These are phyloP conservation scores for Penicillium verrucosum DNA, from an alignment of 2,329 filamentous ascomycete genomes.

Conservation along the genomic window DNA sequence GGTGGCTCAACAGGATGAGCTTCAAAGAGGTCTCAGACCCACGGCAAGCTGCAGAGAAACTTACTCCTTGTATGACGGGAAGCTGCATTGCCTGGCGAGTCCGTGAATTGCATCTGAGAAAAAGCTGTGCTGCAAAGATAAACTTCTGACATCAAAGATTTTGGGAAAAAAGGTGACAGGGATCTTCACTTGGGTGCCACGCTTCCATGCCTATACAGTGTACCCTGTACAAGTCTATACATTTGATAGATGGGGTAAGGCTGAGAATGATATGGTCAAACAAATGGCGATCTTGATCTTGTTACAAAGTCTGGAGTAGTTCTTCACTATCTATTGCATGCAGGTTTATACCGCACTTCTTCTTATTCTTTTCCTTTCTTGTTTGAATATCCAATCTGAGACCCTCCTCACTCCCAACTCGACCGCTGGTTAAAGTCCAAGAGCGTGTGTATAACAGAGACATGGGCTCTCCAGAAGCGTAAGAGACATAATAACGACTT, in stretches of 20 bases:
- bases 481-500: not conserved
- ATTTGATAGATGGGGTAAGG: not conserved
- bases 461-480: not conserved
- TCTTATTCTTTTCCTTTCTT: not conserved
- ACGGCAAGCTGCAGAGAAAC: conserved; percentile 32
- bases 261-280: not conserved
- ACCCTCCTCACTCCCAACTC: not conserved
- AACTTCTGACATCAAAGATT: conserved; percentile 21
- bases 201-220: not conserved
- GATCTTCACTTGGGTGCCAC: not conserved
- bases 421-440: conserved; percentile 16
- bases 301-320: not conserved
- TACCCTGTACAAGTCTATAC: not conserved
- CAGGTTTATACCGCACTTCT: not conserved
- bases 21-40: conserved; percentile 33
- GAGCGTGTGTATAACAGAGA: conserved; percentile 4
- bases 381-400: not conserved
- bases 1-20: conserved; percentile 23
- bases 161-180: not conserved
- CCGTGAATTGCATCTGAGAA: conserved; percentile 12
- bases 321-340: not conserved
- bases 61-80: conserved; percentile 29
- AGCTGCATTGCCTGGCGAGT: conserved; percentile 26
- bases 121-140: conserved; percentile 17
- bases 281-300: too few species aligned